Conservation (phyloP, 2,329 filamentous ascomycete species). For the Exophiala oligosperma region DNA sequence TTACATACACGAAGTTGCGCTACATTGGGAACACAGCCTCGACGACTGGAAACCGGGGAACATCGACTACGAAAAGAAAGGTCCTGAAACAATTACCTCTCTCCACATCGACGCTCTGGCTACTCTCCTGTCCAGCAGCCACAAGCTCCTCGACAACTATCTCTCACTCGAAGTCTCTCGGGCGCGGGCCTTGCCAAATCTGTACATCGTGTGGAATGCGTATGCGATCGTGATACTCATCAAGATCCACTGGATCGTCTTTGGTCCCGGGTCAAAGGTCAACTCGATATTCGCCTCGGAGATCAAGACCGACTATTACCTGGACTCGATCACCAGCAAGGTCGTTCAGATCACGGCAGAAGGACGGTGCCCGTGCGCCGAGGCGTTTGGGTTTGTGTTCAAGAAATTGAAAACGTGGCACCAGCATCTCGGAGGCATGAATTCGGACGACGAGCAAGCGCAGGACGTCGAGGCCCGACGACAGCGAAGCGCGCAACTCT, state of each 20-base stretch:
- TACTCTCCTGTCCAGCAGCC: conserved; percentile 61
- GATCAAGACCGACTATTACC: conserved; percentile 64
- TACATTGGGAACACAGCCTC: conserved; percentile 63
- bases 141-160: conserved; percentile 66
- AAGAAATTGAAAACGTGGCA: conserved; percentile 71
- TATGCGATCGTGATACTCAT: conserved; percentile 71
- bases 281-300: conserved; percentile 67
- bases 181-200: conserved; percentile 66
- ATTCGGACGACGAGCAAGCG: conserved; percentile 29
- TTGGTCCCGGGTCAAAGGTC: conserved; percentile 62
- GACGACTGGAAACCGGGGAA: conserved; percentile 47
- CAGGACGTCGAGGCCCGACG: conserved; percentile 7
- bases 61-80: conserved; percentile 28
- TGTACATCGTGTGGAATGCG: conserved; percentile 70
- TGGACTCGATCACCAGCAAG: conserved; percentile 68
- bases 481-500: conserved; percentile 3
- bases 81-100: conserved; percentile 42
- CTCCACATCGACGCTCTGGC: conserved; percentile 67
- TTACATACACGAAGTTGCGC: conserved; percentile 73
- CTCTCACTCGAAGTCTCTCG: conserved; percentile 57
- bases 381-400: conserved; percentile 70
- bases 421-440: conserved; percentile 44
- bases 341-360: conserved; percentile 64
- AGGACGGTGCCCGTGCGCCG: conserved; percentile 63
- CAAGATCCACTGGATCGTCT: conserved; percentile 70